Percentiles rank a stretch among this genome's conserved stretches.
Evolutionary conservation across 805 yeast genomes (phyloP).

Genomic region (Nakazawaea holstii): DNA sequence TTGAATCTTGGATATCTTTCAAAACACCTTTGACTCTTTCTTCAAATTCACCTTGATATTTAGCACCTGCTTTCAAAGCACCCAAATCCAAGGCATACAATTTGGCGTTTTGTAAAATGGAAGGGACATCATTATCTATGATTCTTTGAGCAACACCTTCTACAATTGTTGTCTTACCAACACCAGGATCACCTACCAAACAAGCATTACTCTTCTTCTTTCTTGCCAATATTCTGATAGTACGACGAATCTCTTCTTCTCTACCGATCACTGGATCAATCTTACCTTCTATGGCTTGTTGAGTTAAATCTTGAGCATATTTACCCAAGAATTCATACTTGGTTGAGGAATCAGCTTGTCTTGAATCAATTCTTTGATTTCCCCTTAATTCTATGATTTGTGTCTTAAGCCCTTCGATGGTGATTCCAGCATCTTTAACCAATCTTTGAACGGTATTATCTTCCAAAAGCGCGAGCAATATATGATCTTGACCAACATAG

Average conservation of each 20-base stretch:
- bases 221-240: constrained; percentile 93
- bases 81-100: constrained; percentile 90
- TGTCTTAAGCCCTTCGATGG: constrained; percentile 64
- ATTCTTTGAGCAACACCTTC: constrained; percentile 99
- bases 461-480: constrained; percentile 77
- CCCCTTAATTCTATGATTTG: constrained; percentile 85
- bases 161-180: constrained; percentile 96
- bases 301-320: constrained; percentile 92
- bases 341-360: constrained; percentile 88
- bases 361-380: constrained; percentile 83
- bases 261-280: constrained; percentile 98
- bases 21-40: constrained; percentile 96
- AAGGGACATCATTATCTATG: constrained; percentile 92
- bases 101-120: constrained; percentile 73
- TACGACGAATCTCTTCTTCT: constrained; percentile 95
- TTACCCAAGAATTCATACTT: constrained; percentile 79
- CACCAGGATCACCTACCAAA: constrained; percentile 98
- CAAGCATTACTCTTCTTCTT: constrained; percentile 96
- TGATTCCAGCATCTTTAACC: constrained; percentile 67
- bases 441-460: constrained; percentile 66
- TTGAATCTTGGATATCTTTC: constrained; percentile 86
- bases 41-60: constrained; percentile 97
- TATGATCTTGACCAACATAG: constrained; percentile 91
- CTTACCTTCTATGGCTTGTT: constrained; percentile 87
- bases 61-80: constrained; percentile 97